Conservation (phyloP, 1,139 yeast species). For the Debaryomycetaceae sp. region DNA sequence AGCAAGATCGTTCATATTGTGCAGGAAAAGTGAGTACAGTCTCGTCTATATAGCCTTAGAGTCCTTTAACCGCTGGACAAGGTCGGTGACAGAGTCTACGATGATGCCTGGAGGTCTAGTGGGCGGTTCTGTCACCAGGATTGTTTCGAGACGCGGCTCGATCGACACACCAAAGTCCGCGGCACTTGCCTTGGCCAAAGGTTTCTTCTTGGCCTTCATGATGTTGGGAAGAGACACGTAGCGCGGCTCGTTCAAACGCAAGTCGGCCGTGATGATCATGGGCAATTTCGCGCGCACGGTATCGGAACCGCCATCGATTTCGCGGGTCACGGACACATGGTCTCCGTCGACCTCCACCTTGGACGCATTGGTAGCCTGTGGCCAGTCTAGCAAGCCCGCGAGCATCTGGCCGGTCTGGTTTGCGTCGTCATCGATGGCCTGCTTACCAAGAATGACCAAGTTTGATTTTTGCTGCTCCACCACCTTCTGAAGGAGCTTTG, state of each 20-base stretch:
- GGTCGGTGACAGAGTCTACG: conserved; percentile 74
- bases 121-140: conserved; percentile 80
- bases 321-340: conserved; percentile 69
- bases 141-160: conserved; percentile 51
- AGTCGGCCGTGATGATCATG: conserved; percentile 79
- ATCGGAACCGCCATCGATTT: conserved; percentile 92
- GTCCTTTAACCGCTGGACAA: conserved; percentile 69
- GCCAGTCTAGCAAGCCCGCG: conserved; percentile 92
- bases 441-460: conserved; percentile 83
- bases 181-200: conserved; percentile 60
- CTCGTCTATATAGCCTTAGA: conserved; percentile 35
- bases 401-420: conserved; percentile 97
- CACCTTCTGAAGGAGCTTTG: conserved; percentile 68
- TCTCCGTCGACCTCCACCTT: conserved; percentile 62
- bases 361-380: conserved; percentile 95
- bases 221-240: conserved; percentile 88
- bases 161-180: conserved; percentile 64
- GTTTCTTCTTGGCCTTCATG: conserved; percentile 98
- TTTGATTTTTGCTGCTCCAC: conserved; percentile 66
- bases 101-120: conserved; percentile 71
- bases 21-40: no score
- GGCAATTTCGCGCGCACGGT: conserved; percentile 73
- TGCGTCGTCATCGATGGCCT: conserved; percentile 90
- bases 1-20: no score
- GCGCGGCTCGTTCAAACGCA: conserved; percentile 88